These are phyloP conservation scores for Apiotrichum siamense DNA, from an alignment of 1,284 basidiomycete genomes.

Conservation along the genomic window DNA sequence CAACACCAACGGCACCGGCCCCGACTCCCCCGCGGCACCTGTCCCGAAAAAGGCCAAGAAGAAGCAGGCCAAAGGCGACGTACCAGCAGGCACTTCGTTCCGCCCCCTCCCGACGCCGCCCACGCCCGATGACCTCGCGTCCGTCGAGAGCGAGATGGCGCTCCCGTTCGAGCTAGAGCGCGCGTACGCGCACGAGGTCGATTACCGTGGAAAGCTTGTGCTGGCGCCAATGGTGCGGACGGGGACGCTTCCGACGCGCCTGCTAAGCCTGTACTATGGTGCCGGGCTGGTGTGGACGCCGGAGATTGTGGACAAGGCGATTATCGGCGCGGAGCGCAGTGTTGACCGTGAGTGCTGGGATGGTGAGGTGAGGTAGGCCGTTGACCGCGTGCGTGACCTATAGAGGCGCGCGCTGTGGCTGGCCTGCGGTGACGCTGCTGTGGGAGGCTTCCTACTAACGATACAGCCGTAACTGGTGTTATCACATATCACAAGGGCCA, in stretches of 20 bases:
- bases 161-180: conserved; percentile 30
- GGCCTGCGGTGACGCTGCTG: no score
- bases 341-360: conserved; percentile 68
- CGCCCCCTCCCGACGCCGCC: not conserved
- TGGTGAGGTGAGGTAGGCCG: not conserved
- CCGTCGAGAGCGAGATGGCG: conserved; percentile 28
- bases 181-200: conserved; percentile 34
- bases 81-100: not conserved
- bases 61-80: conserved; percentile 3
- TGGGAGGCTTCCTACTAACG: no score
- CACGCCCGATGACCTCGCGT: conserved; percentile 1
- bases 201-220: conserved; percentile 69
- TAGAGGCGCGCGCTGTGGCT: no score
- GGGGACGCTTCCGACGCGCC: conserved; percentile 58
- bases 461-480: conserved; percentile 72
- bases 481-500: conserved; percentile 71
- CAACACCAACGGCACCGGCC: no score
- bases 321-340: conserved; percentile 72
- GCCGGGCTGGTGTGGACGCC: conserved; percentile 95
- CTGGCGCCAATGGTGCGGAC: conserved; percentile 94
- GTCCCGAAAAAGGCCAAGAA: no score
- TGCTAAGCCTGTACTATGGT: conserved; percentile 86
- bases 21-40: no score
- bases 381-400: no score
- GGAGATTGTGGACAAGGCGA: conserved; percentile 93